These are phyloP conservation scores for Rhizopogon vulgaris DNA, from an alignment of 768 basidiomycete species.

Conservation along the genomic window DNA sequence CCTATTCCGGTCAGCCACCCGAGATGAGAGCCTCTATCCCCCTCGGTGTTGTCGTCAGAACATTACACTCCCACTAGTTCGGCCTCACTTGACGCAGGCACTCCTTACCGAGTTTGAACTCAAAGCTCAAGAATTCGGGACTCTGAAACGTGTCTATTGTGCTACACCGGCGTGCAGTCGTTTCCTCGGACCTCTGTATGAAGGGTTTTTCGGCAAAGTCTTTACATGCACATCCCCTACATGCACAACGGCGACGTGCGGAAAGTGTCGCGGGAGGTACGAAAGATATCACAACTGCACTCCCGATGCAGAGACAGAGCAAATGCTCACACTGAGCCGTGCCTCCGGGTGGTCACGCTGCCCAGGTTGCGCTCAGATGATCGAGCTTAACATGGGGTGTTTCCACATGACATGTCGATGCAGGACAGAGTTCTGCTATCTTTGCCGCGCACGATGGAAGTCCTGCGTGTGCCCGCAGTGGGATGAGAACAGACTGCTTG, in stretches of 20 bases:
- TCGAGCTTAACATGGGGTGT: conserved; percentile 33
- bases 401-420: conserved; percentile 38
- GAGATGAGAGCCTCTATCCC: conserved; percentile 36
- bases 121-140: conserved; percentile 25
- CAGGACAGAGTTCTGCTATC: conserved; percentile 34
- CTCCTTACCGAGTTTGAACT: conserved; percentile 17
- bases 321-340: conserved; percentile 21
- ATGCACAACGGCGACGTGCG: conserved; percentile 19
- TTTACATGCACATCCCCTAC: conserved; percentile 16
- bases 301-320: conserved; percentile 17
- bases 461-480: conserved; percentile 58
- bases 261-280: conserved; percentile 19
- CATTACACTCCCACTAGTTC: conserved; percentile 22
- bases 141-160: conserved; percentile 34
- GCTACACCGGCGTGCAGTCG: conserved; percentile 26
- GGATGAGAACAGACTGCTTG: conserved; percentile 43
- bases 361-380: conserved; percentile 33
- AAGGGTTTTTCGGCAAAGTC: conserved; percentile 18
- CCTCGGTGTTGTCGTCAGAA: conserved; percentile 32
- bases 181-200: conserved; percentile 28
- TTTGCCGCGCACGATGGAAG: conserved; percentile 58
- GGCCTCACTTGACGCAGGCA: conserved; percentile 15
- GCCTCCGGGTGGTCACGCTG: conserved; percentile 31
- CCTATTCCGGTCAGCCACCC: conserved; percentile 28
- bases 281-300: conserved; percentile 20